Evolutionary conservation across 768 basidiomycete genomes (phyloP).

Genomic region (Suillus subalutaceus): DNA sequence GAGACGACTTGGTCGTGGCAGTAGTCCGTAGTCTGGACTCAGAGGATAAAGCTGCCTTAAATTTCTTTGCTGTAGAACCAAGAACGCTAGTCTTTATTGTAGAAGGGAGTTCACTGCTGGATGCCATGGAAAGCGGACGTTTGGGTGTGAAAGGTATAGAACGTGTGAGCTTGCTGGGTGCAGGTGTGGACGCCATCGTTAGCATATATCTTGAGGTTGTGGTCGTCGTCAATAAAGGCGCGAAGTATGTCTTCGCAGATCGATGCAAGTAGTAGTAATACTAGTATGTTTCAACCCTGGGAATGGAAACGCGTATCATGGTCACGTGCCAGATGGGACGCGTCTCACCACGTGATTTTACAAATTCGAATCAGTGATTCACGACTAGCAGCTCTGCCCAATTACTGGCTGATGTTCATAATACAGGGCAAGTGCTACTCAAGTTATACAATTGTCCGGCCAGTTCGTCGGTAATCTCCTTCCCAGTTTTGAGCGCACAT

Average conservation of each 20-base stretch:
- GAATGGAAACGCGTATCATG: background rate
- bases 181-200: conserved; percentile 23
- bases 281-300: conserved; percentile 5
- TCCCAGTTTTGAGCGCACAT: background rate
- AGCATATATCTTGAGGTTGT: conserved; percentile 12
- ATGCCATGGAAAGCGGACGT: conserved; percentile 44
- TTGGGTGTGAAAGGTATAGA: conserved; percentile 58
- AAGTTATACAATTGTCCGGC: background rate
- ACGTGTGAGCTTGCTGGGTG: conserved; percentile 42
- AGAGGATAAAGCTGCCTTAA: conserved; percentile 62
- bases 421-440: background rate
- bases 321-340: background rate
- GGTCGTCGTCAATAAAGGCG: background rate
- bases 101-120: conserved; percentile 39
- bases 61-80: conserved; percentile 57
- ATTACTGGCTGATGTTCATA: background rate
- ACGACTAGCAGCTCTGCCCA: no score
- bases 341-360: conserved; percentile 2
- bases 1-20: conserved; percentile 31
- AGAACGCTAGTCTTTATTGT: conserved; percentile 41
- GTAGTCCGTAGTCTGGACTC: conserved; percentile 38
- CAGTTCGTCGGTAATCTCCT: background rate
- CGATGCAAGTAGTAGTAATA: background rate
- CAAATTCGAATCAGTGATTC: background rate
- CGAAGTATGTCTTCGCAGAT: conserved; percentile 1